Percentiles rank a stretch among this genome's conserved stretches.
These are phyloP conservation scores for Aspergillus tamarii DNA, from an alignment of 2,329 filamentous ascomycete genomes.

Conservation along the genomic window DNA sequence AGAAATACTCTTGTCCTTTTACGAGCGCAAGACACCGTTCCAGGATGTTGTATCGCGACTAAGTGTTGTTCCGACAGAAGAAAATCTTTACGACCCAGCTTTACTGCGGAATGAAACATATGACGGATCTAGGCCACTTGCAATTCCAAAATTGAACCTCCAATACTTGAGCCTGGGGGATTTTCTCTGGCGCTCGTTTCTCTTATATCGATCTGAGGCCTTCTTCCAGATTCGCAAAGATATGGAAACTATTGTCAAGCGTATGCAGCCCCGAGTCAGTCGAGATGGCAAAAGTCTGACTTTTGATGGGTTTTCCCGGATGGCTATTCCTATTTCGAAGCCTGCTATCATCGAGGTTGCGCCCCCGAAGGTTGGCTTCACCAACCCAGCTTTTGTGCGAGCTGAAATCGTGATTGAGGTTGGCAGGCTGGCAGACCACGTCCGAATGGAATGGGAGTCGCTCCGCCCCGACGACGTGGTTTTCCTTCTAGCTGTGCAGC, in stretches of 20 bases:
- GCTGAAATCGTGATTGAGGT: slow-evolving; percentile 87
- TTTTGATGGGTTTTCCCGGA: slow-evolving; percentile 85
- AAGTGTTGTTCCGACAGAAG: slow-evolving; percentile 81
- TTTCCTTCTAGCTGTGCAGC: slow-evolving; percentile 78
- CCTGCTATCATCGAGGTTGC: slow-evolving; percentile 85
- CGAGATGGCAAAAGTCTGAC: slow-evolving; percentile 65
- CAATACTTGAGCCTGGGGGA: slow-evolving; percentile 95
- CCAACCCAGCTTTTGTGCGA: slow-evolving; percentile 79
- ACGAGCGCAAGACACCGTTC: slow-evolving; percentile 79
- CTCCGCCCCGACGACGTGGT: slow-evolving; percentile 85
- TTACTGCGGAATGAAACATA: slow-evolving; percentile 83
- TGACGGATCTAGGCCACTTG: slow-evolving; percentile 82
- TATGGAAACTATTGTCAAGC: slow-evolving; percentile 78
- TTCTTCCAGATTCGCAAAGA: slow-evolving; percentile 95
- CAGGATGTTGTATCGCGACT: slow-evolving; percentile 75
- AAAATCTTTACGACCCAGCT: slow-evolving; percentile 73
- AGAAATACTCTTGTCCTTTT: slow-evolving; percentile 73
- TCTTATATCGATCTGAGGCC: slow-evolving; percentile 84
- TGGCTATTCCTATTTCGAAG: slow-evolving; percentile 86
- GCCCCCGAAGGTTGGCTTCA: slow-evolving; percentile 79
- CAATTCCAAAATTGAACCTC: slow-evolving; percentile 90
- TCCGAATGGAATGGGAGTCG: slow-evolving; percentile 87
- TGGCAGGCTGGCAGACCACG: slow-evolving; percentile 72
- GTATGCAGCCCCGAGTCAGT: slow-evolving; percentile 70
- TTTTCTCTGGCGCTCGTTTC: slow-evolving; percentile 93